Percentiles rank a stretch among this genome's conserved stretches.
Evolutionary conservation across 805 yeast genomes (phyloP).

Genomic region (Scheffersomyces amazonensis): DNA sequence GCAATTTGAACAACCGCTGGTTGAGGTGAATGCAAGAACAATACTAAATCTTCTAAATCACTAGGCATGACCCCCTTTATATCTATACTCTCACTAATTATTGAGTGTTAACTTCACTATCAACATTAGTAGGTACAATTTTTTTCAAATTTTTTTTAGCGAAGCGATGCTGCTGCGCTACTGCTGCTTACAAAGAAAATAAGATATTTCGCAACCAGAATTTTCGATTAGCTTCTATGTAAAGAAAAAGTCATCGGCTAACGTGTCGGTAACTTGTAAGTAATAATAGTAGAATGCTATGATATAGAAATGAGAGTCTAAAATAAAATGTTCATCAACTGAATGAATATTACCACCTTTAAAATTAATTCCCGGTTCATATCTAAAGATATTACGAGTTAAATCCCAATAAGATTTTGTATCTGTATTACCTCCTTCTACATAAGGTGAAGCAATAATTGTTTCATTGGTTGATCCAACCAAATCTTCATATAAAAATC

Average conservation of each 20-base stretch:
- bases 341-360: conserved; percentile 28
- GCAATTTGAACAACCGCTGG: conserved; percentile 82
- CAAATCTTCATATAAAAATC: conserved; percentile 37
- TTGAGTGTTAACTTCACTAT: too few species aligned
- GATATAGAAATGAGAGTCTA: conserved; percentile 31
- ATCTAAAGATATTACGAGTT: conserved; percentile 35
- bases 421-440: conserved; percentile 40
- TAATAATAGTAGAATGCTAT: conserved; percentile 40
- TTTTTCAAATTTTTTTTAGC: too few species aligned
- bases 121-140: too few species aligned
- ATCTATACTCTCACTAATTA: too few species aligned
- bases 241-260: conserved; percentile 9
- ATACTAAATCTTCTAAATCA: conserved; percentile 57
- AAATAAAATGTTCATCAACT: conserved; percentile 27
- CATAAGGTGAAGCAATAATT: conserved; percentile 30
- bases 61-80: too few species aligned
- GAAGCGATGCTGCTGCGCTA: too few species aligned
- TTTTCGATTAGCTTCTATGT: too few species aligned
- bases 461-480: conserved; percentile 19
- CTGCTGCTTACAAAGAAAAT: too few species aligned
- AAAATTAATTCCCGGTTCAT: conserved; percentile 21
- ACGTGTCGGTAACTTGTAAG: conserved; percentile 23
- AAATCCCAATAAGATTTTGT: conserved; percentile 41
- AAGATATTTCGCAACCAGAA: too few species aligned
- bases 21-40: conserved; percentile 77